Percentiles rank a stretch among this genome's conserved stretches.
phyloP scores from a whole-genome alignment of 2,329 filamentous ascomycete species.

The Alternaria consortialis region DNA sequence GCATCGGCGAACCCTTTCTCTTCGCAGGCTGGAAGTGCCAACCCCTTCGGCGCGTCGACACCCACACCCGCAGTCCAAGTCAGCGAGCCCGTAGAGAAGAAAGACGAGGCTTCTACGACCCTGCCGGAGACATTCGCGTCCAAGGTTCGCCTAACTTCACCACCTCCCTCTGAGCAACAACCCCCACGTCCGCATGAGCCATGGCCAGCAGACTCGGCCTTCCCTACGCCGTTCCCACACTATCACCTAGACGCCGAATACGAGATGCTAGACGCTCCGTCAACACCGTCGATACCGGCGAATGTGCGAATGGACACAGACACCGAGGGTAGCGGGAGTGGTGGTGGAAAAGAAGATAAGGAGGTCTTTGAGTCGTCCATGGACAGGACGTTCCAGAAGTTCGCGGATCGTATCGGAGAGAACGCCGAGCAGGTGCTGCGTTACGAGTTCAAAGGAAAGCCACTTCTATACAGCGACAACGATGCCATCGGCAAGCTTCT shows the following conservation, averaged over 20 bases:
- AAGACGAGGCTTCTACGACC: slow-evolving; percentile 50
- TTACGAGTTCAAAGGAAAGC: slow-evolving; percentile 59
- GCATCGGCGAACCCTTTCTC: slow-evolving; percentile 66
- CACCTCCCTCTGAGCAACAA: slow-evolving; percentile 48
- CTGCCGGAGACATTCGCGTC: slow-evolving; percentile 81
- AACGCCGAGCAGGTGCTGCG: slow-evolving; percentile 62
- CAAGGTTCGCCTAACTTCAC: slow-evolving; percentile 66
- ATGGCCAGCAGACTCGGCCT: slow-evolving; percentile 74
- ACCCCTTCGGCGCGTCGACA: slow-evolving; percentile 55
- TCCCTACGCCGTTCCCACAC: slow-evolving; percentile 75
- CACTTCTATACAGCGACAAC: slow-evolving; percentile 78
- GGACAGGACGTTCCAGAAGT: slow-evolving; percentile 61
- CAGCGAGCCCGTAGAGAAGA: slow-evolving; percentile 23
- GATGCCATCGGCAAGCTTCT: slow-evolving; percentile 78
- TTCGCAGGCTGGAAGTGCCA: slow-evolving; percentile 31
- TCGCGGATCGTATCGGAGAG: slow-evolving; percentile 60
- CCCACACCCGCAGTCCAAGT: slow-evolving; percentile 43
- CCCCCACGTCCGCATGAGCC: slow-evolving; percentile 65
- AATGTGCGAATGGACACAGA: slow-evolving; percentile 56
- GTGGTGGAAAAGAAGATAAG: slow-evolving; percentile 56
- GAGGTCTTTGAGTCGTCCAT: slow-evolving; percentile 59
- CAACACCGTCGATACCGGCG: slow-evolving; percentile 59
- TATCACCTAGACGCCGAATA: slow-evolving; percentile 90
- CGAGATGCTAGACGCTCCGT: slow-evolving; percentile 76
- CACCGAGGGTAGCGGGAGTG: slow-evolving; percentile 37